Conservation (phyloP, 805 yeast genomes). For the Pichia scutulata region DNA sequence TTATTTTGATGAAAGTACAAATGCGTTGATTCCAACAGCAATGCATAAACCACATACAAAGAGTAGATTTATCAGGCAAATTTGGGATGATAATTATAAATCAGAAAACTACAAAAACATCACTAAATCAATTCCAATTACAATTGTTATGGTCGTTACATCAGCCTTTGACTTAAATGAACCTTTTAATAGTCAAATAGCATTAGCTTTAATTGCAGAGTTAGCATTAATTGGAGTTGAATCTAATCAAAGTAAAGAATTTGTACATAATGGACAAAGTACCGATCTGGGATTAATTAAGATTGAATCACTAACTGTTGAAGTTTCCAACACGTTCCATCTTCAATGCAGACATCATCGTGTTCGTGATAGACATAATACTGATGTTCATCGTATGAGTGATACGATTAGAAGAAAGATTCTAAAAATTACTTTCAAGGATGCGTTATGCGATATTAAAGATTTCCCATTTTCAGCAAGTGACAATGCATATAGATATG, state of each 20-base stretch:
- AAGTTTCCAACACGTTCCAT: neutral
- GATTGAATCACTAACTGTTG: neutral
- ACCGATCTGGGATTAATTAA: constrained; percentile 3
- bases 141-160: neutral
- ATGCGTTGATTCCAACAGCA: constrained; percentile 4
- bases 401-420: neutral
- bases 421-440: neutral
- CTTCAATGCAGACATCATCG: neutral
- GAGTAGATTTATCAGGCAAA: neutral
- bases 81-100: constrained; percentile 5
- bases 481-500: neutral
- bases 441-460: constrained; percentile 3
- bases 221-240: neutral
- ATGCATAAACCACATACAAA: neutral
- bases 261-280: constrained; percentile 7
- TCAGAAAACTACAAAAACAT: neutral
- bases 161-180: neutral
- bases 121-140: constrained; percentile 2
- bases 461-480: constrained; percentile 1
- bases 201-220: neutral
- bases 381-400: neutral
- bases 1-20: constrained; percentile 1
- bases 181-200: constrained; percentile 1
- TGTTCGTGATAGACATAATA: too few relatives aligned
- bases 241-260: constrained; percentile 2